Evolutionary conservation across 495 filamentous ascomycete genomes (phyloP).

Genomic region (Talaromyces wortmannii): DNA sequence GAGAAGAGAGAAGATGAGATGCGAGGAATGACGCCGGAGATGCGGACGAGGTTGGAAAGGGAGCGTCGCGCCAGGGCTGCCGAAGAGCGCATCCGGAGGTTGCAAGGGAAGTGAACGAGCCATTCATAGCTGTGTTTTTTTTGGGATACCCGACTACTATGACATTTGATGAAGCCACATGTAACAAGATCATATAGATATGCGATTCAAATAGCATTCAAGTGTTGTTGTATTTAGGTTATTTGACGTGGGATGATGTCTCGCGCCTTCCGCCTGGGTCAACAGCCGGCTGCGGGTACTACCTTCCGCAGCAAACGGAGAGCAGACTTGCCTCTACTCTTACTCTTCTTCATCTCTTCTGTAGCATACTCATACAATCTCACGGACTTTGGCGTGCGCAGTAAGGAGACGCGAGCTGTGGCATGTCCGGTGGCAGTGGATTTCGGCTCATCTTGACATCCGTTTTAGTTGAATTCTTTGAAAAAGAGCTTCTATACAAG

Average conservation of each 20-base stretch:
- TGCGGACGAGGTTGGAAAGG: slow-evolving; percentile 71
- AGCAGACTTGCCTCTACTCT: too few relatives aligned
- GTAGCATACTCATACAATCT: too few relatives aligned
- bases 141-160: not conserved
- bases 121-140: not conserved
- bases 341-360: not conserved
- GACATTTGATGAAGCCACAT: not conserved
- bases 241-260: not conserved
- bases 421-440: too few relatives aligned
- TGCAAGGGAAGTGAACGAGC: slow-evolving; percentile 33
- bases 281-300: not conserved
- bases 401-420: too few relatives aligned
- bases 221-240: not conserved
- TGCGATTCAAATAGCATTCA: too few relatives aligned
- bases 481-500: not conserved
- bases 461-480: too few relatives aligned
- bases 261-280: not conserved
- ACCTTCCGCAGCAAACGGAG: not conserved
- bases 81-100: slow-evolving; percentile 71
- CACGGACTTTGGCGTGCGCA: too few relatives aligned
- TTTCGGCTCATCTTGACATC: too few relatives aligned
- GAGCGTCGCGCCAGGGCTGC: slow-evolving; percentile 78
- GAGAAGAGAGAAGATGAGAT: slow-evolving; percentile 77
- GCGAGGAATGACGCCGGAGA: slow-evolving; percentile 78
- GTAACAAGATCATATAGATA: too few relatives aligned